Percentiles rank a stretch among this genome's conserved stretches.
Evolutionary conservation across 306 rosid genomes (phyloP).

Genomic region (Prosopis cineraria): DNA sequence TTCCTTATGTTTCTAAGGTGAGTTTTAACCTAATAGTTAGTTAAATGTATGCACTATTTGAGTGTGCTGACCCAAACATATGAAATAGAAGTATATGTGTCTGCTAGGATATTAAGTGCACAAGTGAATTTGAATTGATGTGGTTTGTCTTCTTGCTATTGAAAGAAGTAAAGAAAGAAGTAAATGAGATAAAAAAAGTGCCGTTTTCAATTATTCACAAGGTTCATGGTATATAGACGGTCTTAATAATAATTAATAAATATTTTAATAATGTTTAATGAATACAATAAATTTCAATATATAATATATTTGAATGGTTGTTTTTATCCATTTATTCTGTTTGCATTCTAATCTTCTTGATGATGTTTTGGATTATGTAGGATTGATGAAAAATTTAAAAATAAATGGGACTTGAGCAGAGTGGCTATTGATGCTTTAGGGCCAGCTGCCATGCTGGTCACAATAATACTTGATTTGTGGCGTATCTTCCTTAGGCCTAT

Average conservation of each 20-base stretch:
- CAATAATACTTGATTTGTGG: slow-evolving; percentile 93
- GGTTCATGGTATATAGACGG: too few species aligned
- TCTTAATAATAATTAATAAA: too few species aligned
- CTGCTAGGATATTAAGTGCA: neutral
- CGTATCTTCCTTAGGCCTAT: slow-evolving; percentile 94
- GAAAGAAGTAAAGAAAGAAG: too few species aligned
- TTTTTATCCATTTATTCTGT: too few species aligned
- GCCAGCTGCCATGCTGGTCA: slow-evolving; percentile 97
- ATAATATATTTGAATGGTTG: too few species aligned
- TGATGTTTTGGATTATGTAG: slow-evolving; percentile 56
- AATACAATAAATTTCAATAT: too few species aligned
- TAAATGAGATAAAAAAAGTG: too few species aligned
- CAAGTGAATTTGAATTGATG: too few species aligned
- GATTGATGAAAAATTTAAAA: slow-evolving; percentile 84
- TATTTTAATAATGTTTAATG: too few species aligned
- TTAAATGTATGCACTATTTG: slow-evolving; percentile 1
- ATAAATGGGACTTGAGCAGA: slow-evolving; percentile 83
- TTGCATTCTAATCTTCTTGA: neutral
- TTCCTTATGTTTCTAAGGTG: slow-evolving; percentile 98
- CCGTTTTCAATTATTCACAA: too few species aligned
- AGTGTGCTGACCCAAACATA: neutral
- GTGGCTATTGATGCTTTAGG: slow-evolving; percentile 90
- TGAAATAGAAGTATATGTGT: slow-evolving; percentile 11
- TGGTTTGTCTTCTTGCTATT: too few species aligned
- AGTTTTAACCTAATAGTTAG: slow-evolving; percentile 28